phyloP scores from a whole-genome alignment of 2,329 filamentous ascomycete genomes.

The Scytalidium lignicola region DNA sequence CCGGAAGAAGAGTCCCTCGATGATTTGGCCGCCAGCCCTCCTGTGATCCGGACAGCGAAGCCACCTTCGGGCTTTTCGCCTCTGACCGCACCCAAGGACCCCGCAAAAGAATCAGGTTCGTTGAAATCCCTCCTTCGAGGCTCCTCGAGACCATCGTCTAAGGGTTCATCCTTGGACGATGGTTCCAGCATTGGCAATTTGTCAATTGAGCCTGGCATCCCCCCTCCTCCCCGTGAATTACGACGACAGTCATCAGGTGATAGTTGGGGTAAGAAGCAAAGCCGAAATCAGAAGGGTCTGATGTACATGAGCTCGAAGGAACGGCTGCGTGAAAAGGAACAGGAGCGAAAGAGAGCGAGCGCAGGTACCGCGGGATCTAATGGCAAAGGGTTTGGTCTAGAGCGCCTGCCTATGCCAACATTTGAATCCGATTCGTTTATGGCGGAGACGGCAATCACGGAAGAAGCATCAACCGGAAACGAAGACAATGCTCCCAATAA shows the following conservation, averaged over 20 bases:
- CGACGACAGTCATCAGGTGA: conserved; percentile 51
- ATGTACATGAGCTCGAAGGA: conserved; percentile 74
- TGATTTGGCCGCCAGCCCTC: conserved; percentile 58
- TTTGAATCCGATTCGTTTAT: conserved; percentile 28
- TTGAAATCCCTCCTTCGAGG: conserved; percentile 55
- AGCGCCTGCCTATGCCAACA: conserved; percentile 17
- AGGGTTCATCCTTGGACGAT: conserved; percentile 51
- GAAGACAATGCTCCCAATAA: conserved; percentile 18
- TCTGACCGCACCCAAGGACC: conserved; percentile 55
- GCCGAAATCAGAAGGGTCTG: conserved; percentile 50
- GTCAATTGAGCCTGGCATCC: conserved; percentile 54
- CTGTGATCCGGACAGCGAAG: conserved; percentile 76
- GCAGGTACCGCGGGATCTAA: conserved; percentile 35
- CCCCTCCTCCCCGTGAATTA: conserved; percentile 42
- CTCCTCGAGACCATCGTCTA: conserved; percentile 53
- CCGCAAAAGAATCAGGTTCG: conserved; percentile 37
- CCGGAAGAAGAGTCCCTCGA: conserved; percentile 47
- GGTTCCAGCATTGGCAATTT: conserved; percentile 58
- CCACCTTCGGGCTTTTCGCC: conserved; percentile 71
- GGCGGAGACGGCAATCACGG: conserved; percentile 34
- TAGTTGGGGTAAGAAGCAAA: conserved; percentile 56
- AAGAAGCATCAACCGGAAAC: conserved; percentile 40
- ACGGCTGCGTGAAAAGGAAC: conserved; percentile 56
- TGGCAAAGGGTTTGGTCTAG: conserved; percentile 31
- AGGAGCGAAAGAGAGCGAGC: conserved; percentile 53